A percentile compares a stretch with the other conserved stretches of the same genome.
These are phyloP conservation scores for Tolypocladium inflatum DNA, from an alignment of 2,329 filamentous ascomycete species.

Conservation along the genomic window DNA sequence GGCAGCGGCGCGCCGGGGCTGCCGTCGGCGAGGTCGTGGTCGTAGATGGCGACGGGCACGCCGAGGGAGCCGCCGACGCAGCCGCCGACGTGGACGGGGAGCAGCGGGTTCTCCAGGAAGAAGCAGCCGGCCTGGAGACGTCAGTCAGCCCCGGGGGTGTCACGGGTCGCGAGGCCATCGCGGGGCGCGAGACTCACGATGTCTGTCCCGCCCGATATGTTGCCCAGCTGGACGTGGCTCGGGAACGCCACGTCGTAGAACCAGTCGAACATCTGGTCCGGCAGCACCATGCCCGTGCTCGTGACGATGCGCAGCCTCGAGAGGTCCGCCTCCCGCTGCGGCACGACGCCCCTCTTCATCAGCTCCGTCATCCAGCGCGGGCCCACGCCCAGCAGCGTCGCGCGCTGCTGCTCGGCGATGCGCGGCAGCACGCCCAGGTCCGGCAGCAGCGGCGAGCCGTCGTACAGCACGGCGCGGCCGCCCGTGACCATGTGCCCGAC, in stretches of 20 bases:
- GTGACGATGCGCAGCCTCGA: slow-evolving; percentile 51
- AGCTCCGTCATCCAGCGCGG: slow-evolving; percentile 71
- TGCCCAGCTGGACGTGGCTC: slow-evolving; percentile 53
- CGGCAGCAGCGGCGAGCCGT: slow-evolving; percentile 72
- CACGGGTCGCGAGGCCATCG: background rate
- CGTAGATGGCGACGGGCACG: slow-evolving; percentile 47
- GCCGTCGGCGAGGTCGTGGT: slow-evolving; percentile 45
- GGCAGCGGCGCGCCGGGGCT: slow-evolving; percentile 33
- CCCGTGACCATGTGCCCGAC: slow-evolving; percentile 52
- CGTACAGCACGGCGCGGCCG: slow-evolving; percentile 60
- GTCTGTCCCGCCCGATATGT: slow-evolving; percentile 72
- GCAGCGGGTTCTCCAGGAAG: slow-evolving; percentile 56
- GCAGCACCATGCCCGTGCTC: slow-evolving; percentile 74
- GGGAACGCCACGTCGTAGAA: slow-evolving; percentile 66
- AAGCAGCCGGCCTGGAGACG: slow-evolving; percentile 44
- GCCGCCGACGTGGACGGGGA: slow-evolving; percentile 52
- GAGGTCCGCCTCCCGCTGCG: slow-evolving; percentile 54
- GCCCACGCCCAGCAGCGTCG: slow-evolving; percentile 66
- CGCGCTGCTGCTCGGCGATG: slow-evolving; percentile 51
- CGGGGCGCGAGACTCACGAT: slow-evolving; percentile 38
- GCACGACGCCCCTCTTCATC: slow-evolving; percentile 51
- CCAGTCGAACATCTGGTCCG: slow-evolving; percentile 72
- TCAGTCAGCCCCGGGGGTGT: background rate
- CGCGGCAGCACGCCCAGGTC: slow-evolving; percentile 54
- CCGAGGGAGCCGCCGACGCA: slow-evolving; percentile 41